These are phyloP conservation scores for Clonostachys byssicola DNA, from an alignment of 2,329 filamentous ascomycete genomes.

Conservation along the genomic window DNA sequence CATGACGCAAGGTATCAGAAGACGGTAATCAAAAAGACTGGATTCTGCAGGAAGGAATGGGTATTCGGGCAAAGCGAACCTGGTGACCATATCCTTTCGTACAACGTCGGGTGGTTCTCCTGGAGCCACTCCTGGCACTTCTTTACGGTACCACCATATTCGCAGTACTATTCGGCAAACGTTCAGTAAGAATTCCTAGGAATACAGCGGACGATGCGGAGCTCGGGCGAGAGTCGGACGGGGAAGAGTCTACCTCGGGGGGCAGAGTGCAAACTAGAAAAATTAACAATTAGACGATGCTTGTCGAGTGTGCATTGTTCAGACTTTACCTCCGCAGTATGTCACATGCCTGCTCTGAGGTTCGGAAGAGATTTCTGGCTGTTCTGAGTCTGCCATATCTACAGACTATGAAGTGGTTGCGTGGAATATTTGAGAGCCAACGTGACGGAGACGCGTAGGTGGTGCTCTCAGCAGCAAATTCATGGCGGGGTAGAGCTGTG, in stretches of 20 bases:
- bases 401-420: conserved; percentile 2
- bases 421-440: neutral
- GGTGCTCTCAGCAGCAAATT: neutral
- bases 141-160: conserved; percentile 93
- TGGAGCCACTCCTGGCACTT: conserved; percentile 97
- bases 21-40: conserved; percentile 1
- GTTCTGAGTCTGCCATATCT: conserved; percentile 51
- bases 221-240: conserved; percentile 1
- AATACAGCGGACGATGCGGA: neutral
- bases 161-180: conserved; percentile 73
- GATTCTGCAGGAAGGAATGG: neutral
- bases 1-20: neutral
- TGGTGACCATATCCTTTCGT: conserved; percentile 78
- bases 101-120: conserved; percentile 68
- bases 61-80: conserved; percentile 44
- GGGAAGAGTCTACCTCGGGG: conserved; percentile 48
- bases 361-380: conserved; percentile 36
- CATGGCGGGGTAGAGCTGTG: neutral
- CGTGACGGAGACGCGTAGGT: conserved; percentile 7
- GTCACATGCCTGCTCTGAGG: conserved; percentile 46
- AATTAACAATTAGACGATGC: neutral
- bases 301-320: neutral
- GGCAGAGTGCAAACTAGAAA: conserved; percentile 58
- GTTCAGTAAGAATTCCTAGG: neutral
- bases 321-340: conserved; percentile 53